These are phyloP conservation scores for Biscutella laevigata DNA, from an alignment of 441 rosid genomes.

Conservation along the genomic window DNA sequence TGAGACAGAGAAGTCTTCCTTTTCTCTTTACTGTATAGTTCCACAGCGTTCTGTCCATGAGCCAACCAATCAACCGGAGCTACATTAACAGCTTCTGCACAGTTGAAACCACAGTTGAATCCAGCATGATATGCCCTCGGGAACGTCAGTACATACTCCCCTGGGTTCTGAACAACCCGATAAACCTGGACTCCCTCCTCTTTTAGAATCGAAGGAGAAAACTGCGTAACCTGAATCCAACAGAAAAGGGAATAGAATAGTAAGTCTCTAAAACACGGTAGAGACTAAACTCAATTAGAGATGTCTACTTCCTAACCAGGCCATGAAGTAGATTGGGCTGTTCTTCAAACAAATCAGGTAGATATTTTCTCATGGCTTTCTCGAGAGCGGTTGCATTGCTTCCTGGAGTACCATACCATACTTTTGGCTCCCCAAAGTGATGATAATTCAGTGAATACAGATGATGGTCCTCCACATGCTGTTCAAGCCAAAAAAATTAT, in stretches of 20 bases:
- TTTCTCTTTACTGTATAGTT: constrained; percentile 63
- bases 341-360: constrained; percentile 82
- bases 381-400: constrained; percentile 65
- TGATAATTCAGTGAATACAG: constrained; percentile 73
- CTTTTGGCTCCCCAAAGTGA: constrained; percentile 79
- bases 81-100: constrained; percentile 95
- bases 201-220: constrained; percentile 80
- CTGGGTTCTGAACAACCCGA: constrained; percentile 61
- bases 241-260: not conserved
- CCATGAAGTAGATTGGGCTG: constrained; percentile 75
- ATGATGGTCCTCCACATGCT: constrained; percentile 97
- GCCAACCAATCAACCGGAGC: constrained; percentile 94
- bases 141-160: constrained; percentile 85
- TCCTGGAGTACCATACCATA: constrained; percentile 92
- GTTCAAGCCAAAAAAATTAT: constrained; percentile 13
- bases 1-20: constrained; percentile 87
- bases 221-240: constrained; percentile 70
- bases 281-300: not conserved
- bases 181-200: constrained; percentile 73
- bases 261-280: not conserved
- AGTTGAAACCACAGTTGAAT: constrained; percentile 93
- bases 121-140: constrained; percentile 96
- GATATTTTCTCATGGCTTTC: constrained; percentile 56
- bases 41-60: constrained; percentile 89
- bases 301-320: constrained; percentile 34